Evolutionary conservation across 495 filamentous ascomycete species (phyloP), one percentile per base, ranked within the genome.

Genomic region (Hyaloscypha finlandica): DNA sequence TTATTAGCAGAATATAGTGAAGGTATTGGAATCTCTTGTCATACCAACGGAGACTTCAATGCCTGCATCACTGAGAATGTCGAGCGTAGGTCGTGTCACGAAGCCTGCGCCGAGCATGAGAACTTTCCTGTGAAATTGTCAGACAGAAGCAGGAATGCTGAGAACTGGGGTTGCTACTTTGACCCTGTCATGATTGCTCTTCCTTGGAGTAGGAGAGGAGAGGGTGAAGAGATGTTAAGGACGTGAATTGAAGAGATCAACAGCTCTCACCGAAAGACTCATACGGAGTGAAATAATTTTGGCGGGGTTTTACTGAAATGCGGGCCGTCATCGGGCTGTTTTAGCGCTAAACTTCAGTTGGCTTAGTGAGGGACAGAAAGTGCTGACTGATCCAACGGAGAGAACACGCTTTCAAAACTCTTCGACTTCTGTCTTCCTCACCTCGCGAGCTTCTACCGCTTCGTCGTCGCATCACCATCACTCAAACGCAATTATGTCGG

Each of bases 21-120:
- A 2, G 37, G 51, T 8, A 45, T 25, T 61, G 5, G 8, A 29
- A 14, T 45, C n/a, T 53, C 30, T 66, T 61, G 20, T 78, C 86
- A 70, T 86, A 92, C 91, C 92, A 77, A 96, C 91, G 52, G 89
- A 92, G 61, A 94, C 90, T n/a, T 88, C 76, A 74, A 96, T 85
- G 63, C 85, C 91, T 52, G 89, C 81, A 61, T 94, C 85, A 80
- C 80, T 85, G 63, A 96, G 86, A 70, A 94, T 82, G 71, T 93
- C 87, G 54, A 94, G 84, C 48, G 91, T 92, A 51, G 93, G 93
- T 72, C 86, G 85, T 59, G 91, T 91, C 70, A 96, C 91, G 78
- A 93, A 93, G 70, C 91, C 90, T 55, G 89, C 86, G 67, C 90
- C 91, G 60, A 92, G 83, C 74, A 93, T 85, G 48, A 92, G 87